Base-by-base conservation (phyloP, 2,329 filamentous ascomycete species). In the Chaetomium sp. region DNA sequence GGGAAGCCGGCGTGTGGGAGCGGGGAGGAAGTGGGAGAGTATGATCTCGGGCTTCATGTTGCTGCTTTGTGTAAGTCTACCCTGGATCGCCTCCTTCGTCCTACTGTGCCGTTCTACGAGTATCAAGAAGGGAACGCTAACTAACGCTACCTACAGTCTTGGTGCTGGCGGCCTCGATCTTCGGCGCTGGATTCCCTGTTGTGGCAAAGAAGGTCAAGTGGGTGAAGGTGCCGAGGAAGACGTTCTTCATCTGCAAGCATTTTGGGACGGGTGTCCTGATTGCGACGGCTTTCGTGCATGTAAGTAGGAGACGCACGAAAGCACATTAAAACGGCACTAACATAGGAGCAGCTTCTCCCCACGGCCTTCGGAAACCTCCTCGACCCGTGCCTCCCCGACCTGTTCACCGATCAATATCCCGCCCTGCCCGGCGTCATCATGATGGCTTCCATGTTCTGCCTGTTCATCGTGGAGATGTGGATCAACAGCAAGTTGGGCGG, bases 261-360 rank as follows among this genome's bases (percentile, higher is more conserved):
- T 86, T 86, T 60, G 83, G 86, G 66, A 89, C 86, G 0, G 86
- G 86, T 58, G 86, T 89, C 14, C 74, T 89, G 40, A 80, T 89
- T 55, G 85, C 86, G 33, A 89, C 86, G 1, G 86, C 86, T 2
- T 89, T 89, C 62, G 85, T 88, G 19, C 86, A 89, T 75, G 76
- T 84, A 64, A 62, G 75, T 19, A 32, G 32, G 9, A 33, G 10
- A 10, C 9, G 12, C 9, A 12, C 2, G 50, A 7, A 10, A 27
- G 19, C 5, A 12, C 2, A 8, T 9, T 19, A 44, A 14, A 49
- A 36, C 1, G 19, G 6, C 10, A 42, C 51, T 59, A 40, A 62
- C 50, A 35, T 6, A 10, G 12, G 9, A 27, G 32, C 33, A 78
- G 73, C 73, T 84, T 61, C 75, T 85, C 6, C 82, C 82, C 0